Percentiles rank a stretch among this genome's conserved stretches.
Conservation (phyloP, 176 grass and related monocot genomes). For the Oryza rufipogon region DNA sequence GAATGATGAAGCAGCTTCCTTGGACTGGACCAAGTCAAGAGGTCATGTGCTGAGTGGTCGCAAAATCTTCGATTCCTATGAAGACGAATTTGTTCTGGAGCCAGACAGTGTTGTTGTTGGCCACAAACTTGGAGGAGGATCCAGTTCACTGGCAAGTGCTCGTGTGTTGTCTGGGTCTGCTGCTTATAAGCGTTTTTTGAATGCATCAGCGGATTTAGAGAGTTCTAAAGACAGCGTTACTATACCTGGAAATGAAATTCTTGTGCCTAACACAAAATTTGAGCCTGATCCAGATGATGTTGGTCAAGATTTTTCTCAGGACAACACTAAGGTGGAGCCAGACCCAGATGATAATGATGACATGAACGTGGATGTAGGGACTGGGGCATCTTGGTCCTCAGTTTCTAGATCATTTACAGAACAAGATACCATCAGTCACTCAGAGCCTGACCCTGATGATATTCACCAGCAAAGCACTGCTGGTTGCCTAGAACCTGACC, state of each 20-base stretch:
- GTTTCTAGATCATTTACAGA: constrained; percentile 24
- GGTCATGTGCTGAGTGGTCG: constrained; percentile 72
- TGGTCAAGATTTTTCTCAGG: constrained; percentile 27
- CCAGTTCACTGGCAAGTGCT: constrained; percentile 51
- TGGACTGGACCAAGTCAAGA: constrained; percentile 93
- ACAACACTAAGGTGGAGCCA: constrained; percentile 16
- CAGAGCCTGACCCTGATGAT: constrained; percentile 51
- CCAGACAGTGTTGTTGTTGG: constrained; percentile 29
- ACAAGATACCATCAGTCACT: constrained; percentile 30
- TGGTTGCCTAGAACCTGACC: constrained; percentile 50
- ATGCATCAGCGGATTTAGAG: constrained; percentile 33
- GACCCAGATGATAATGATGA: constrained; percentile 50
- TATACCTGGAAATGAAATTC: constrained; percentile 12
- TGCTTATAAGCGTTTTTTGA: constrained; percentile 68
- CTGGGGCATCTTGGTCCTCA: constrained; percentile 1
- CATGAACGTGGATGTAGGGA: constrained; percentile 36
- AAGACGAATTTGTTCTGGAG: constrained; percentile 65
- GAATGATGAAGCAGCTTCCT: constrained; percentile 79
- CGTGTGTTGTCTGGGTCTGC: constrained; percentile 67
- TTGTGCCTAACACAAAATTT: constrained; percentile 8
- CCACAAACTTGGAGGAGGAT: constrained; percentile 70
- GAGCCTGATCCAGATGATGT: constrained; percentile 43
- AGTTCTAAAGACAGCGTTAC: constrained; percentile 27
- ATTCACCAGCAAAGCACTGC: background rate
- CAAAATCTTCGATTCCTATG: constrained; percentile 64